These are phyloP conservation scores for Peronospora farinosa DNA, from an alignment of 352 stramenopile genomes.

Conservation along the genomic window DNA sequence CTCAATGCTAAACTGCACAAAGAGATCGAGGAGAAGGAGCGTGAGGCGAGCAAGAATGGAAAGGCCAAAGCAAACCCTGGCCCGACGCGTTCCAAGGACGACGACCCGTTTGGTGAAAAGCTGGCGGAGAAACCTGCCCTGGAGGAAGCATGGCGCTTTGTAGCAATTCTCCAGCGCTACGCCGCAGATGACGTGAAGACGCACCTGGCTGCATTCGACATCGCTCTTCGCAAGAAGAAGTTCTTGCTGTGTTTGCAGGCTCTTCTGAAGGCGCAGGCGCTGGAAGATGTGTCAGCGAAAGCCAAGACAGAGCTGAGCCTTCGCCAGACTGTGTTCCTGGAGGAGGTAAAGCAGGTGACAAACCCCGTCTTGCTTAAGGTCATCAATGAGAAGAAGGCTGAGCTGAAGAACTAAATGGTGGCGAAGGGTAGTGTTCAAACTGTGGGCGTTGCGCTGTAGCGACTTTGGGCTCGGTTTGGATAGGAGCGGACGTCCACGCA, in stretches of 20 bases:
- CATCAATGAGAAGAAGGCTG: slow-evolving; percentile 53
- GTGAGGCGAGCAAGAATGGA: slow-evolving; percentile 52
- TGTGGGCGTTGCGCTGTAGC: slow-evolving; percentile 13
- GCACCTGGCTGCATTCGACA: slow-evolving; percentile 70
- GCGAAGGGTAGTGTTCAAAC: slow-evolving; percentile 11
- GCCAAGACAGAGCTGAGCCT: slow-evolving; percentile 33
- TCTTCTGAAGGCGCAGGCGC: slow-evolving; percentile 50
- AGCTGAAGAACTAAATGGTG: slow-evolving; percentile 45
- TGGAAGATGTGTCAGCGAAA: slow-evolving; percentile 23
- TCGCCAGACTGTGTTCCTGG: slow-evolving; percentile 39
- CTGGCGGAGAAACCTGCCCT: slow-evolving; percentile 58
- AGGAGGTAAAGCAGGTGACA: slow-evolving; percentile 48
- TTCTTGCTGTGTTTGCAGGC: slow-evolving; percentile 70
- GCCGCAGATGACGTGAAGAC: slow-evolving; percentile 51
- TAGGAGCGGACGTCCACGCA: slow-evolving; percentile 4
- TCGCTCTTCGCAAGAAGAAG: slow-evolving; percentile 70
- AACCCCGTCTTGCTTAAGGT: slow-evolving; percentile 54
- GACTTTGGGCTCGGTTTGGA: slow-evolving; percentile 3
- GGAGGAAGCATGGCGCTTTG: slow-evolving; percentile 75
- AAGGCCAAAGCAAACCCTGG: slow-evolving; percentile 66
- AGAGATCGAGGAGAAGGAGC: slow-evolving; percentile 68
- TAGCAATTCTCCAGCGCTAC: slow-evolving; percentile 63
- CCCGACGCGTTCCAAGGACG: slow-evolving; percentile 45
- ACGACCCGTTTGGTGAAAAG: slow-evolving; percentile 68
- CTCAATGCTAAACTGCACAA: slow-evolving; percentile 71